Percentiles rank a stretch among this genome's conserved stretches.
phyloP scores from a whole-genome alignment of 371 early-diverging fungal species.

The Lichtheimia ornata region DNA sequence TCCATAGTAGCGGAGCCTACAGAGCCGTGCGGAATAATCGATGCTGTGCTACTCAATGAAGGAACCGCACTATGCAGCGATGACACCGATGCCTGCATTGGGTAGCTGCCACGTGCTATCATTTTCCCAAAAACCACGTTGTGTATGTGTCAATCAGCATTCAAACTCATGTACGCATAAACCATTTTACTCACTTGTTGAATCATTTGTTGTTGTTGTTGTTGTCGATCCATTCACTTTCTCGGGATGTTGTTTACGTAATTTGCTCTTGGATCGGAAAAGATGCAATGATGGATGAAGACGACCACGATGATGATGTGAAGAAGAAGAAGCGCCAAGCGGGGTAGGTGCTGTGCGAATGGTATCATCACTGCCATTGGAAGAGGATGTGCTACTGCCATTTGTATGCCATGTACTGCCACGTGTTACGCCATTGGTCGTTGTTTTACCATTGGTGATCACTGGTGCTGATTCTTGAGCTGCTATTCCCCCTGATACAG shows the following conservation, averaged over 20 bases:
- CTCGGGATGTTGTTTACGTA: too few relatives aligned
- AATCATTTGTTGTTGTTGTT: too few relatives aligned
- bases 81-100: slow-evolving; percentile 12
- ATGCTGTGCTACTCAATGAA: slow-evolving; percentile 23
- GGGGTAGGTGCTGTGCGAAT: slow-evolving; percentile 11
- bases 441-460: slow-evolving; percentile 5
- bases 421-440: too few relatives aligned
- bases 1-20: slow-evolving; percentile 9
- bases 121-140: neutral
- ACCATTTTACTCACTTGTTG: too few relatives aligned
- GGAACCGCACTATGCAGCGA: slow-evolving; percentile 22
- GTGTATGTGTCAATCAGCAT: too few relatives aligned
- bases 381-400: too few relatives aligned
- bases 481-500: slow-evolving; percentile 6
- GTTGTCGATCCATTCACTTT: too few relatives aligned
- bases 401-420: too few relatives aligned
- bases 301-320: slow-evolving; percentile 9
- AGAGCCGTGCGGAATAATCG: slow-evolving; percentile 16
- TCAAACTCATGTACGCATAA: too few relatives aligned
- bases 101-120: slow-evolving; percentile 12
- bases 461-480: too few relatives aligned
- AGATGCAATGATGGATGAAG: slow-evolving; percentile 20
- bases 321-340: neutral
- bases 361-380: neutral
- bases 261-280: slow-evolving; percentile 14